Conservation (phyloP, 2,329 filamentous ascomycete species). For the Pseudophaeomoniella oleicola region DNA sequence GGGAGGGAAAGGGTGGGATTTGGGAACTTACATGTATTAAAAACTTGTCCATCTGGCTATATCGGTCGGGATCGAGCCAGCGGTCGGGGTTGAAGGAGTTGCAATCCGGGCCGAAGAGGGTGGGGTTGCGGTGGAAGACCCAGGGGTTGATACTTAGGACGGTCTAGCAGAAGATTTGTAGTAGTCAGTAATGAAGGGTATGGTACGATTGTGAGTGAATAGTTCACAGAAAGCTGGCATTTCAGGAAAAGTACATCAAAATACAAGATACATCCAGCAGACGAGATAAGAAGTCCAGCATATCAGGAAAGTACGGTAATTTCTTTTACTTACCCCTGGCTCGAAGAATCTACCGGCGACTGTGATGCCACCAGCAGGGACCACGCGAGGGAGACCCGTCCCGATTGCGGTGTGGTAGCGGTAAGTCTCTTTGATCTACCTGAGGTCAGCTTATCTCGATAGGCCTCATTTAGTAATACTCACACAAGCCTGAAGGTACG, state of each 20-base stretch:
- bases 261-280: too few relatives aligned
- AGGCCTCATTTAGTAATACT: conserved; percentile 1
- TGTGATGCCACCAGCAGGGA: conserved; percentile 16
- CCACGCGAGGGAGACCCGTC: conserved; percentile 17
- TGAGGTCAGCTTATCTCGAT: not conserved
- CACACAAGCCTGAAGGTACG: conserved; percentile 21
- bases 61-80: conserved; percentile 11
- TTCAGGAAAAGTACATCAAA: too few relatives aligned
- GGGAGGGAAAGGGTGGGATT: not conserved
- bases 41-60: conserved; percentile 12
- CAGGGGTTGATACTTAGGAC: conserved; percentile 18
- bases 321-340: conserved; percentile 10
- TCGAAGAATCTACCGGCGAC: conserved; percentile 16
- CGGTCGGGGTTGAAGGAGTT: conserved; percentile 18
- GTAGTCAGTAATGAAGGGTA: not conserved
- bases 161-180: too few relatives aligned
- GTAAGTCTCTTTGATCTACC: conserved; percentile 20
- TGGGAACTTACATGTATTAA: conserved; percentile 10
- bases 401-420: conserved; percentile 17
- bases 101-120: conserved; percentile 18
- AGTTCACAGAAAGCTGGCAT: too few relatives aligned
- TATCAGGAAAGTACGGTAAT: not conserved
- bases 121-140: conserved; percentile 16
- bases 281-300: too few relatives aligned
- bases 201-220: not conserved